Evolutionary conservation across 495 filamentous ascomycete genomes (phyloP), one percentile per base, ranked within the genome.

Genomic region (Penicillium ucsense): DNA sequence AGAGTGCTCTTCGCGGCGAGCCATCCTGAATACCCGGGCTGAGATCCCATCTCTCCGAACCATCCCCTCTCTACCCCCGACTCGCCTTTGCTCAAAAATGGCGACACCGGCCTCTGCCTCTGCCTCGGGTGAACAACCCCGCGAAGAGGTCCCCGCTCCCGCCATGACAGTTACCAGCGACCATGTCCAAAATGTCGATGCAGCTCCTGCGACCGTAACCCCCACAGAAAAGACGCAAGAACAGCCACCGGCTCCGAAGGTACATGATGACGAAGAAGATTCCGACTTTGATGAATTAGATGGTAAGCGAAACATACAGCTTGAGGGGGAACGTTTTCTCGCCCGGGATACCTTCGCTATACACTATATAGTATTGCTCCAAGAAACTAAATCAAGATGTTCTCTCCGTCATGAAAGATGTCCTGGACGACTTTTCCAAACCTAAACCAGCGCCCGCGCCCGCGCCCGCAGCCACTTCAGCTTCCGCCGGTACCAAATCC

Each of bases 221-320:
- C 11, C 41, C 20, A 33, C 31, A 33, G 42, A 48, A 33, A 49
- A 50, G 34, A 50, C 50, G 27, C 37, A 42, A 10, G 31, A n/a
- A 47, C 30, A 41, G 9, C 38, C 48, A 9, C 38, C 47, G 35
- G 44, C 47, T 38, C 20, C 20, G 20, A 20, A 20, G 20, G 51
- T 49, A 31, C 42, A 53, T 29, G 56, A 63, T 8, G 62, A 67
- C 8, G 62, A 66, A 7, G 72, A 78, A 28, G 66, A 74, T 34
- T 73, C 71, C 4, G 89, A 95, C 59, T 76, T 94, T 12, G 89
- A 95, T 60, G 91, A 96, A 61, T 70, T 97, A 38, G 91, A 97
- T 65, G 91, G 88, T 85, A 59, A 20, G 46, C 27, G 29, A 20
- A 20, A 20, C 20, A 20, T 20, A 20, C 20, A 20, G 2, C 20